Evolutionary conservation across 2,329 filamentous ascomycete genomes (phyloP).

Genomic region (Diaporthe eres): DNA sequence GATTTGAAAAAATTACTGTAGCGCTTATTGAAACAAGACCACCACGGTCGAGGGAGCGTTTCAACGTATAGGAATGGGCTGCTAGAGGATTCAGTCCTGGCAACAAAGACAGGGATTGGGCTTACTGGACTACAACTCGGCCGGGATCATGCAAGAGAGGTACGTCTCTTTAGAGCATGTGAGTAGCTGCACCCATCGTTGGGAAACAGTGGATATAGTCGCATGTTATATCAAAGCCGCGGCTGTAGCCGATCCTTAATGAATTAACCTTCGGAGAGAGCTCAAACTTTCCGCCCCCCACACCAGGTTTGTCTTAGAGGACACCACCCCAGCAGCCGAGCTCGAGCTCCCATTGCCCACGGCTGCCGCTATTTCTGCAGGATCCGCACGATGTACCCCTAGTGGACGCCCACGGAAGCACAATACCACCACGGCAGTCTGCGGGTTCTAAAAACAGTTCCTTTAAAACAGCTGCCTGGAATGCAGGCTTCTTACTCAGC

Average conservation of each 20-base stretch:
- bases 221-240: neutral
- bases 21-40: too few species aligned
- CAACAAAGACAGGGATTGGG: too few species aligned
- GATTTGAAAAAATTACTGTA: too few species aligned
- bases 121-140: too few species aligned
- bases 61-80: too few species aligned
- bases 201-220: too few species aligned
- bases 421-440: constrained; percentile 19
- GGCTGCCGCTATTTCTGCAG: constrained; percentile 16
- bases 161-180: neutral
- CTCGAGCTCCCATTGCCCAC: neutral
- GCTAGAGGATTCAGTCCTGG: too few species aligned
- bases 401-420: neutral
- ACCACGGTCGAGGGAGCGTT: too few species aligned
- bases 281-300: neutral
- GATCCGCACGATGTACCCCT: constrained; percentile 27
- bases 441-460: constrained; percentile 29
- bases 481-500: constrained; percentile 25
- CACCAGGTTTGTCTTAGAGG: neutral
- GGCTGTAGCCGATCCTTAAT: neutral
- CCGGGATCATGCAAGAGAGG: neutral
- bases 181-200: neutral
- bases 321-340: neutral
- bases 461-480: constrained; percentile 28
- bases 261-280: neutral